phyloP scores from a whole-genome alignment of 345 rosid species.

The Barbarea vulgaris region DNA sequence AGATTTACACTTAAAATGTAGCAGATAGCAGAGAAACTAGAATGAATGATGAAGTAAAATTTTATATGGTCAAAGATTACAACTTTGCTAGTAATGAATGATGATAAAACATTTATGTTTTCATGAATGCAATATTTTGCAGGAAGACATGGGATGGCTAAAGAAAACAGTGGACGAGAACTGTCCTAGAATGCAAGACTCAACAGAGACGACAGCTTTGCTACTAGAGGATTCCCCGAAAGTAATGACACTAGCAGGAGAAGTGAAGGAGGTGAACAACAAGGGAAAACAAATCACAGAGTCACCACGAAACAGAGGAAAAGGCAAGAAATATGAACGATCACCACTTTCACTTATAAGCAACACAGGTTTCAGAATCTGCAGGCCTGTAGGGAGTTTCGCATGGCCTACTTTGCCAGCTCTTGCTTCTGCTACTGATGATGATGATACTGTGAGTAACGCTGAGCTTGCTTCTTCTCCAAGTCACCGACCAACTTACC shows the following conservation, averaged over 20 bases:
- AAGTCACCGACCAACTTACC: constrained; percentile 30
- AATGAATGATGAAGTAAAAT: constrained; percentile 12
- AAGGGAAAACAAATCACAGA: constrained; percentile 13
- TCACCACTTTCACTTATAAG: constrained; percentile 39
- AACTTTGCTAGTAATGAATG: not conserved
- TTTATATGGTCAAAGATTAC: not conserved
- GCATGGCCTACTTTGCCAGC: constrained; percentile 68
- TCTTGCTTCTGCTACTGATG: constrained; percentile 16
- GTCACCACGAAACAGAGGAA: constrained; percentile 12
- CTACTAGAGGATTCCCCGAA: constrained; percentile 29
- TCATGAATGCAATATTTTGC: constrained; percentile 35
- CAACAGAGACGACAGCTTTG: constrained; percentile 27
- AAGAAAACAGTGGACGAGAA: constrained; percentile 36
- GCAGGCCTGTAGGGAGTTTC: constrained; percentile 77
- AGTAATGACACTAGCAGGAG: constrained; percentile 22
- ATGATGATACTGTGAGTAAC: constrained; percentile 13
- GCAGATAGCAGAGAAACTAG: not conserved
- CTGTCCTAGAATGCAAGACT: constrained; percentile 10
- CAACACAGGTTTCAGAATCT: constrained; percentile 79
- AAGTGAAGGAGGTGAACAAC: constrained; percentile 26
- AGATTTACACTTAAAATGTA: not conserved
- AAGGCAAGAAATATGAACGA: constrained; percentile 54
- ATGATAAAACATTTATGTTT: constrained; percentile 11
- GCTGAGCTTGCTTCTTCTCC: constrained; percentile 56
- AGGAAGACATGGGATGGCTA: constrained; percentile 59